phyloP scores from a whole-genome alignment of 495 filamentous ascomycete species.

The Parathielavia hyrcaniae region DNA sequence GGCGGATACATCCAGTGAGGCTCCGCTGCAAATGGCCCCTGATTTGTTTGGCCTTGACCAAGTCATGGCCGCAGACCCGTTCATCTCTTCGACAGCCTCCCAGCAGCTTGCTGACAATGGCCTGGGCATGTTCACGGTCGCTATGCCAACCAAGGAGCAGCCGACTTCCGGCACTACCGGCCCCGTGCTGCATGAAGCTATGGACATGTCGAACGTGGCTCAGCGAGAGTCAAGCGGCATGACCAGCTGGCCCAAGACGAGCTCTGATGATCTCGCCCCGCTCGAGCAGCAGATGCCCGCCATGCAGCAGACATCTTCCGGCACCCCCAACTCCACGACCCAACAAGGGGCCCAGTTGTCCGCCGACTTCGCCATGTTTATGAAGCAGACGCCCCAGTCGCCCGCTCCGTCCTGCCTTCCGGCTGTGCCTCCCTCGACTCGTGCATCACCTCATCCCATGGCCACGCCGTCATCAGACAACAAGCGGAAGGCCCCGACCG shows the following conservation, averaged over 20 bases:
- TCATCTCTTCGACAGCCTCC: not conserved
- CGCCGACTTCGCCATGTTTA: constrained; percentile 5
- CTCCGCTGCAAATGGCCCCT: not conserved
- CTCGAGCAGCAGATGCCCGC: not conserved
- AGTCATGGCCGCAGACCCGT: constrained; percentile 6
- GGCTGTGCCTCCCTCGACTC: not conserved
- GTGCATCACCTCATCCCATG: not conserved
- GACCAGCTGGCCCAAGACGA: not conserved
- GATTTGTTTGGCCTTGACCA: constrained; percentile 7
- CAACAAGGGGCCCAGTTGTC: not conserved
- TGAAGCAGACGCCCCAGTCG: not conserved
- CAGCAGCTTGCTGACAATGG: not conserved
- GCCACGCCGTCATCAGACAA: constrained; percentile 5
- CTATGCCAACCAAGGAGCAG: not conserved
- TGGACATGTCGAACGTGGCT: not conserved
- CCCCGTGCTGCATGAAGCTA: not conserved
- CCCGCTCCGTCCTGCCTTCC: not conserved
- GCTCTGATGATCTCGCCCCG: not conserved
- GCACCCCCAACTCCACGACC: not conserved
- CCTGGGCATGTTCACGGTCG: not conserved
- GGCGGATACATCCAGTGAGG: not conserved
- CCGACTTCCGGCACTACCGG: not conserved
- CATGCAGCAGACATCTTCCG: not conserved
- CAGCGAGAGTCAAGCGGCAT: too few relatives aligned
- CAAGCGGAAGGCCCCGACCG: constrained; percentile 7